Conservation (phyloP, 495 filamentous ascomycete species). For the Penicillium arizonense region DNA sequence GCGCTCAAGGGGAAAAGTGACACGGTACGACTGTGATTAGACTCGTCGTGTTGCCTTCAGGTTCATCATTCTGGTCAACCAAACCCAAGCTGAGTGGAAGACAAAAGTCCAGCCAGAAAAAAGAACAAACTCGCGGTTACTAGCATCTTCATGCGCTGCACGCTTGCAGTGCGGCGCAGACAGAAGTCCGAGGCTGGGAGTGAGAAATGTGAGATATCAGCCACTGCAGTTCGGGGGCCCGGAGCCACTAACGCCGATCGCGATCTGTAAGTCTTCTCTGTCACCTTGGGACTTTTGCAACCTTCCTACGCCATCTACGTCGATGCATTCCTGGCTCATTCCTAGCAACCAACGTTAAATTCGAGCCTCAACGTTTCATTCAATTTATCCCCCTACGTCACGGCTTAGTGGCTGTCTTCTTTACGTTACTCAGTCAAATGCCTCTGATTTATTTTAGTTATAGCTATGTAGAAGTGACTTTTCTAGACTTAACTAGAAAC, state of each 20-base stretch:
- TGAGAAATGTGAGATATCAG: constrained; percentile 33
- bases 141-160: background rate
- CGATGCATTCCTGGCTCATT: constrained; percentile 13
- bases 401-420: background rate
- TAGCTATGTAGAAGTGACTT: background rate
- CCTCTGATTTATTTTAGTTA: no score
- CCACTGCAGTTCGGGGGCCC: constrained; percentile 10
- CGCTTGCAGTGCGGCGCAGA: background rate
- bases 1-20: background rate
- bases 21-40: background rate
- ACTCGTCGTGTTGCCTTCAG: background rate
- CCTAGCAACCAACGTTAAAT: constrained; percentile 16
- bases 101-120: no score
- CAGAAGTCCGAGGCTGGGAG: constrained; percentile 16
- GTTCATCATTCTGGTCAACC: no score
- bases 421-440: background rate
- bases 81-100: no score
- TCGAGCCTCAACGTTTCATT: constrained; percentile 24
- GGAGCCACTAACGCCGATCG: constrained; percentile 19
- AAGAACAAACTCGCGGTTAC: no score
- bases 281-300: background rate
- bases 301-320: no score
- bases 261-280: background rate
- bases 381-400: constrained; percentile 10
- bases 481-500: background rate